These are phyloP conservation scores for Rhizopogon vinicolor DNA, from an alignment of 768 basidiomycete species.

Conservation along the genomic window DNA sequence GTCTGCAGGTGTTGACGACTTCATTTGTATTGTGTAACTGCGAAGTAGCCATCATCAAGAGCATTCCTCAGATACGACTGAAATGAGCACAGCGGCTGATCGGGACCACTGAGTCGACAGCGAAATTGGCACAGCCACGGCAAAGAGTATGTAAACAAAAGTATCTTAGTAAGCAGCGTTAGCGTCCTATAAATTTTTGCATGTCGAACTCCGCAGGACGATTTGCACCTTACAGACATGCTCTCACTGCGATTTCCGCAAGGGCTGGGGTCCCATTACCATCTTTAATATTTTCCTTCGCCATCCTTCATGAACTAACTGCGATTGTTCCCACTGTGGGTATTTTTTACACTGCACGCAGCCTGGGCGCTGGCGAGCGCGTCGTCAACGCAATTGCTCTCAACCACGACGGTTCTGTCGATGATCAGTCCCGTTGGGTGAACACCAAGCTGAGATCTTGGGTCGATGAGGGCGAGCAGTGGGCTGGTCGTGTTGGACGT, in stretches of 20 bases:
- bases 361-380: slow-evolving; percentile 64
- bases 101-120: no score
- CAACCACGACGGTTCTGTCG: slow-evolving; percentile 13
- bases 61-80: no score
- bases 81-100: no score
- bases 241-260: slow-evolving; percentile 54
- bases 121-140: no score
- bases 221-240: slow-evolving; percentile 46
- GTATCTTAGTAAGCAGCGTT: no score
- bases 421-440: slow-evolving; percentile 32
- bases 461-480: slow-evolving; percentile 73
- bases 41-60: no score
- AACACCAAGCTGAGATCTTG: slow-evolving; percentile 44
- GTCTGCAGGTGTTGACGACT: no score
- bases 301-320: slow-evolving; percentile 80
- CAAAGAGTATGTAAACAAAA: no score
- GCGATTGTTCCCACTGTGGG: slow-evolving; percentile 73
- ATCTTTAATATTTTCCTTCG: slow-evolving; percentile 71
- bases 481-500: slow-evolving; percentile 65
- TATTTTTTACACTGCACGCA: slow-evolving; percentile 65
- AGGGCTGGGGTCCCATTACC: slow-evolving; percentile 74
- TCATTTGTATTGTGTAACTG: no score
- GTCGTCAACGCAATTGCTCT: slow-evolving; percentile 42
- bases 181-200: slow-evolving; percentile 1
- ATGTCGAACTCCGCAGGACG: slow-evolving; percentile 20